Percentiles rank a stretch among this genome's conserved stretches.
Evolutionary conservation across 768 basidiomycete genomes (phyloP).

Genomic region (Mycena belliarum): DNA sequence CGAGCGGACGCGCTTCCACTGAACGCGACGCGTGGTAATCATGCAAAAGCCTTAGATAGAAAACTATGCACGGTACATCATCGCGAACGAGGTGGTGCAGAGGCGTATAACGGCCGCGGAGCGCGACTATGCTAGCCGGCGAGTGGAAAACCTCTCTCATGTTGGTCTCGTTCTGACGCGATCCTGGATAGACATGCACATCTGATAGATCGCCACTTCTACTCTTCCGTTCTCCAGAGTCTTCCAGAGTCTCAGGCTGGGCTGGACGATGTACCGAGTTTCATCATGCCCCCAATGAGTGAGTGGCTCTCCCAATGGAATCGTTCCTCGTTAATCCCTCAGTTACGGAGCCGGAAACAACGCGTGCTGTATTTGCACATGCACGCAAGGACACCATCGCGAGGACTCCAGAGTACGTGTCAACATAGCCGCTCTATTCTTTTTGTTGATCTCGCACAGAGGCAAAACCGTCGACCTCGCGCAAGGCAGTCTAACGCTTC

Average conservation of each 20-base stretch:
- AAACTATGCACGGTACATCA: conserved; percentile 80
- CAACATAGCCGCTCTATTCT: background rate
- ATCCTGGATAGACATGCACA: conserved; percentile 61
- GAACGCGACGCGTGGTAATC: conserved; percentile 17
- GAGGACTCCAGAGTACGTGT: conserved; percentile 59
- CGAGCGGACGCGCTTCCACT: background rate
- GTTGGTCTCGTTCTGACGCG: background rate
- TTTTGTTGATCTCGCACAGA: conserved; percentile 37
- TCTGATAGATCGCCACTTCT: conserved; percentile 76
- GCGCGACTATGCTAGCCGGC: conserved; percentile 78
- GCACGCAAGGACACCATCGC: conserved; percentile 32
- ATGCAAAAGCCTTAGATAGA: conserved; percentile 65
- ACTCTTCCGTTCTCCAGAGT: conserved; percentile 77
- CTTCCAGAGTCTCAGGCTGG: conserved; percentile 76
- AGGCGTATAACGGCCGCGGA: conserved; percentile 82
- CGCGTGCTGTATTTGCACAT: conserved; percentile 62
- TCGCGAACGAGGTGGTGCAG: conserved; percentile 68
- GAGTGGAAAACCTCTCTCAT: conserved; percentile 20
- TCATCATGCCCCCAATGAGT: conserved; percentile 74
- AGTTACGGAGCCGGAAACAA: conserved; percentile 22
- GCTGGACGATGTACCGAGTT: conserved; percentile 71
- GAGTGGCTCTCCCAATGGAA: conserved; percentile 27
- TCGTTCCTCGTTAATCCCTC: background rate
- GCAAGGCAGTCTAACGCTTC: conserved; percentile 79
- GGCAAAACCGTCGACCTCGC: conserved; percentile 73